Evolutionary conservation across 2,329 filamentous ascomycete species (phyloP).

Genomic region (Curvularia spicifera): DNA sequence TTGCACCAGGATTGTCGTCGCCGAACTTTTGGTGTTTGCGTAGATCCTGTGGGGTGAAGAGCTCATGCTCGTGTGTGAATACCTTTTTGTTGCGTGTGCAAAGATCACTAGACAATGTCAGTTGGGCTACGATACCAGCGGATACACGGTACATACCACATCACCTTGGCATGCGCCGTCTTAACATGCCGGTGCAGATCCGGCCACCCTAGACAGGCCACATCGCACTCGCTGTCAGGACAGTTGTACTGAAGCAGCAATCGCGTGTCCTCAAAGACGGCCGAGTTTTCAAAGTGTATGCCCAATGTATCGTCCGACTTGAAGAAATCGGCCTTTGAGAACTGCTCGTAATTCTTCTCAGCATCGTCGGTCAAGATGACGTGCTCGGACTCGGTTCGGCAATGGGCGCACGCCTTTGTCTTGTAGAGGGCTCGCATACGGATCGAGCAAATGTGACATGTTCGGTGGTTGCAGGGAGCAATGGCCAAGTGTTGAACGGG

Average conservation of each 20-base stretch:
- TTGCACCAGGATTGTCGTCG: slow-evolving; percentile 86
- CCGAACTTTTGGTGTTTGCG: slow-evolving; percentile 88
- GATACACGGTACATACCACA: slow-evolving; percentile 64
- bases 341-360: slow-evolving; percentile 85
- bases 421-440: slow-evolving; percentile 94
- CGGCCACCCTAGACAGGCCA: slow-evolving; percentile 81
- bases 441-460: slow-evolving; percentile 94
- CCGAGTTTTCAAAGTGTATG: slow-evolving; percentile 85
- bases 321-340: slow-evolving; percentile 72
- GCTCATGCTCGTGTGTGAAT: slow-evolving; percentile 95
- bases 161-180: slow-evolving; percentile 79
- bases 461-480: slow-evolving; percentile 92
- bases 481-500: slow-evolving; percentile 85
- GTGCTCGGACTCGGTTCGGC: slow-evolving; percentile 77
- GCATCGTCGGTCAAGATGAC: slow-evolving; percentile 92
- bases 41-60: slow-evolving; percentile 82
- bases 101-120: slow-evolving; percentile 65
- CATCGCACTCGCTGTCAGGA: slow-evolving; percentile 82
- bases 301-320: slow-evolving; percentile 84
- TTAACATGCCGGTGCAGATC: slow-evolving; percentile 83
- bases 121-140: background rate
- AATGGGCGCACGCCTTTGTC: slow-evolving; percentile 95
- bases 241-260: slow-evolving; percentile 93
- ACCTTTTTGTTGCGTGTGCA: slow-evolving; percentile 96
- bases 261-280: slow-evolving; percentile 90